Evolutionary conservation across 2,329 filamentous ascomycete species (phyloP).

Genomic region (Exophiala phaeomuriformis): DNA sequence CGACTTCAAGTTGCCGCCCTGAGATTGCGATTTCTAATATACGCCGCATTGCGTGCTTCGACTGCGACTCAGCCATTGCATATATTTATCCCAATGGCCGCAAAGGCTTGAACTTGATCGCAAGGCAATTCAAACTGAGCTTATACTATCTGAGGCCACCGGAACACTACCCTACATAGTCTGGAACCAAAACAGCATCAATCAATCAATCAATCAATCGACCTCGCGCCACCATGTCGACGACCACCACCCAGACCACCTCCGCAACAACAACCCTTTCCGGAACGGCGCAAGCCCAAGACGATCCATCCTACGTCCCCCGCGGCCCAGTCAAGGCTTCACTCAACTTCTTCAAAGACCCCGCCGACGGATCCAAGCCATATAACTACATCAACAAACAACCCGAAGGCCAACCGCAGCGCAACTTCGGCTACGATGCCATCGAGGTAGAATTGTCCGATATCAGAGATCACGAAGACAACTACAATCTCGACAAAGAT

Average conservation of each 20-base stretch:
- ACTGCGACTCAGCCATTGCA: neutral
- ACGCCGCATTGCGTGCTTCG: conserved; percentile 19
- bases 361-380: conserved; percentile 52
- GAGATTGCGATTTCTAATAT: conserved; percentile 20
- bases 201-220: neutral
- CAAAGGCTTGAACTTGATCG: too few species aligned
- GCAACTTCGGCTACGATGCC: conserved; percentile 53
- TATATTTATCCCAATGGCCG: neutral
- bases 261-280: conserved; percentile 29
- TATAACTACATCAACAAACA: conserved; percentile 62
- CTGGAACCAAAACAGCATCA: neutral
- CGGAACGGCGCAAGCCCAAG: conserved; percentile 20
- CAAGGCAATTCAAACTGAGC: too few species aligned
- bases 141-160: too few species aligned
- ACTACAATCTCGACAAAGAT: conserved; percentile 62
- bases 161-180: too few species aligned
- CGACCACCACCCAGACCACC: conserved; percentile 28
- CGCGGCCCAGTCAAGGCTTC: conserved; percentile 55
- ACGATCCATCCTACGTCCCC: conserved; percentile 37
- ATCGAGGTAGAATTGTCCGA: conserved; percentile 59
- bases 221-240: conserved; percentile 22
- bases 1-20: neutral
- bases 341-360: conserved; percentile 60
- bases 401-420: conserved; percentile 53
- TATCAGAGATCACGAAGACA: conserved; percentile 61